Base-by-base conservation (phyloP, 768 basidiomycete species). In the Termitomyces bulborhizus region DNA sequence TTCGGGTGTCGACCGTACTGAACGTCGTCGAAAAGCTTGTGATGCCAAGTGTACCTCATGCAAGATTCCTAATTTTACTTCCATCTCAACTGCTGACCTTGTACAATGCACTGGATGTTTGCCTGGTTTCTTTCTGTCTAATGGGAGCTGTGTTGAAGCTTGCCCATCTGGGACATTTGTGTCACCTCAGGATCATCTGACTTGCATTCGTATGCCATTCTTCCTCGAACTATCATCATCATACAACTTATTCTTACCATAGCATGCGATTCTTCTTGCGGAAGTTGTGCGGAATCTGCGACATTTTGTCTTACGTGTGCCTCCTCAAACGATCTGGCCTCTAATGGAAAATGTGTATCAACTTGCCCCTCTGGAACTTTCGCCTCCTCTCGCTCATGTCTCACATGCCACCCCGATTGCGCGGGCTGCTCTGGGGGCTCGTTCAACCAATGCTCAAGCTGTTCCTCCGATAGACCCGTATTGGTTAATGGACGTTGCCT, bases 351-450 rank as follows among this genome's bases (percentile, higher is more conserved):
- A 68, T 95, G 93, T 64, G 79, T 88, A 36, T 68, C 81, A 3
- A 76, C 80, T 16, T 93, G 91, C 65, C 89, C 91, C 0, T 74
- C 81, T 11, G 79, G 78, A 56, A 82, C 85, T 1, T 88, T 91
- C 73, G 70, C 80, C 49, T 79, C 87, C 6, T 76, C 81, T 8
- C 78, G 82, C 7, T 69, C 81, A 15, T 94, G 92, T 69, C 66
- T 84, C 47, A 59, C 81, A 7, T 95, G 92, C 69, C 89, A 93
- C 61, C 82, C 89, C 0, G 91, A 93, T 67, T 95, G 92, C 60
- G 77, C 80, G 12, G 82, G 85, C 11, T 95, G 92, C 68, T 80
- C 82, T 12, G 88, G 89, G 7, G 69, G 76, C 45, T 75, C 79
- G 0, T 90, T 90, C 71, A 86, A 79, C 62, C 85, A 93, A 66